phyloP scores from a whole-genome alignment of 1,284 basidiomycete genomes.

The Papiliotrema fonsecae region DNA sequence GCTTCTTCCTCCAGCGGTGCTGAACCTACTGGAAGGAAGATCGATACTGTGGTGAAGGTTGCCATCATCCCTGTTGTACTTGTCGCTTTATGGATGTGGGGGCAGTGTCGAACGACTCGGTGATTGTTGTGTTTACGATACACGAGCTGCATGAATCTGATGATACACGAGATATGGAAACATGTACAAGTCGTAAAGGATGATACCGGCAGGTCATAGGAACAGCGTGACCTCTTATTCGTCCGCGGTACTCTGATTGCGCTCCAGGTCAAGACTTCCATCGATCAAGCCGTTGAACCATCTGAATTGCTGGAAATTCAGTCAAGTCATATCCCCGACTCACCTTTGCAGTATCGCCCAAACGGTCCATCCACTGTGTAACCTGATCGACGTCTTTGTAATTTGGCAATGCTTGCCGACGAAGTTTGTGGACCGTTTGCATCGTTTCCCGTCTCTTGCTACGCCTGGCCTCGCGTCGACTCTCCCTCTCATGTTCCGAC shows the following conservation, averaged over 20 bases:
- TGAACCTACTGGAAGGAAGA: neutral
- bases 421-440: slow-evolving; percentile 14
- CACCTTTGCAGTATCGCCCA: slow-evolving; percentile 59
- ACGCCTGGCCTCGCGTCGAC: slow-evolving; percentile 13
- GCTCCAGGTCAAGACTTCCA: slow-evolving; percentile 15
- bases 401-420: slow-evolving; percentile 15
- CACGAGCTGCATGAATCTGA: neutral
- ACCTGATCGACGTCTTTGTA: slow-evolving; percentile 62
- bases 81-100: slow-evolving; percentile 7
- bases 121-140: no score
- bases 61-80: slow-evolving; percentile 3
- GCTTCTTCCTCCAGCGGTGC: slow-evolving; percentile 1
- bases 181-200: no score
- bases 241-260: slow-evolving; percentile 16
- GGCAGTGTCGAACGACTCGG: no score
- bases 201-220: no score
- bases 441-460: slow-evolving; percentile 7
- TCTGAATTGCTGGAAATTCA: slow-evolving; percentile 16
- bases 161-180: neutral
- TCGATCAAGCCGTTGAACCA: slow-evolving; percentile 22
- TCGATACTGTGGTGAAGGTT: slow-evolving; percentile 1
- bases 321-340: slow-evolving; percentile 21
- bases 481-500: slow-evolving; percentile 16
- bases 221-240: neutral
- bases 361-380: slow-evolving; percentile 71